These are phyloP conservation scores for Thozetella sp. DNA, from an alignment of 495 filamentous ascomycete genomes.

Conservation along the genomic window DNA sequence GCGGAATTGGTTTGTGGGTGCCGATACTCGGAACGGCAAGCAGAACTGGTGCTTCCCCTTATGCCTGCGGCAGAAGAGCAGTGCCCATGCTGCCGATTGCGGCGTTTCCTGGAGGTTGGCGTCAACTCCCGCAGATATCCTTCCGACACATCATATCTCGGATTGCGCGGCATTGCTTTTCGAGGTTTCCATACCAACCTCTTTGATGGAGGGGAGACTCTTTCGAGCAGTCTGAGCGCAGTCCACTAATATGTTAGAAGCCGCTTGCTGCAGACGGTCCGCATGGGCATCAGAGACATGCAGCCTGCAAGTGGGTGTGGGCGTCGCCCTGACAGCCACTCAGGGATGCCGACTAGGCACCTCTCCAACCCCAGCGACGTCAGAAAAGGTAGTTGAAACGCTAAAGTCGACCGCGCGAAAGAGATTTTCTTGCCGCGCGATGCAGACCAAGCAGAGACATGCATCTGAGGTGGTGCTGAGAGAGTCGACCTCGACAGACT, in stretches of 20 bases:
- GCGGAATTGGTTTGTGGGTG: background rate
- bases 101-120: too few species aligned
- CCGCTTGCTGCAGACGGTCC: slow-evolving; percentile 19
- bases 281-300: slow-evolving; percentile 19
- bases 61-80: background rate
- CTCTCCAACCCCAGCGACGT: background rate
- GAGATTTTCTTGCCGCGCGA: background rate
- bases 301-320: slow-evolving; percentile 8
- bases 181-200: background rate
- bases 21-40: background rate
- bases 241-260: background rate
- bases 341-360: background rate
- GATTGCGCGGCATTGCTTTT: background rate
- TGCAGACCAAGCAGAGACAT: slow-evolving; percentile 5
- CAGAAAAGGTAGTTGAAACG: background rate
- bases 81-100: too few species aligned
- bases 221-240: background rate
- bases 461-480: background rate
- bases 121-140: background rate
- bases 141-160: background rate
- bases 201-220: background rate
- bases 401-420: background rate
- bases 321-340: background rate
- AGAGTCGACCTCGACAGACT: background rate
- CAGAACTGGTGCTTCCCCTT: background rate